Evolutionary conservation across 352 stramenopile species (phyloP), one percentile per base, ranked within the genome.

Genomic region (Thraustotheca clavata): DNA sequence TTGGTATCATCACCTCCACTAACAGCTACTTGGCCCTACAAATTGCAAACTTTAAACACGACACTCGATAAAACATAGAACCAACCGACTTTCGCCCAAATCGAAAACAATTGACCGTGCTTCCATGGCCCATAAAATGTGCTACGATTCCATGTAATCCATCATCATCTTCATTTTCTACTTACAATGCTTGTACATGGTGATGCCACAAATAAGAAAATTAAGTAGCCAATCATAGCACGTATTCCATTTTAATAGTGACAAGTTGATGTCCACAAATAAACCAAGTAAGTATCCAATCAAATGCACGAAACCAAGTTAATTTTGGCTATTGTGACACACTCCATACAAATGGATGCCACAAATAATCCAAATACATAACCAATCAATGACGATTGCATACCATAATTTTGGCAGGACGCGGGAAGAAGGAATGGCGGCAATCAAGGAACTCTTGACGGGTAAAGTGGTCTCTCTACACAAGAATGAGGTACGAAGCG

Each of bases 1-100:
- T 87, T 73, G 57, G 83, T 83, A 62, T 93, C 83, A 36, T 93
- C 81, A 18, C 83, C 83, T 9, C 81, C 83, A 1, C 80, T 91
- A 24, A 80, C 83, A 0, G 77, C 79, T 14, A 91, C 77, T 89
- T 93, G 83, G 5, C 77, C 83, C 83, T 93, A 27, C 22, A 26
- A 24, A 18, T 16, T 7, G 36, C 20, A 31, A 32, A 46, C 50
- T 29, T 40, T 8, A 48, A 33, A 22, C 11, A n/a, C n/a, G n/a
- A n/a, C 16, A 49, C 18, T 49, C 32, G 16, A 35, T n/a, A 3
- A 35, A n/a, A 33, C 24, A 50, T 43, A 5, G 18, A 69, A 36
- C 43, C 38, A 41, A 93, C 83, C 73, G 83, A 93, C 62, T 89
- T 93, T 49, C 71, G 78, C 43, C 83, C 80, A 60, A 93, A 93